Conservation (phyloP, 495 filamentous ascomycete species). For the Corynascus novoguineensis region DNA sequence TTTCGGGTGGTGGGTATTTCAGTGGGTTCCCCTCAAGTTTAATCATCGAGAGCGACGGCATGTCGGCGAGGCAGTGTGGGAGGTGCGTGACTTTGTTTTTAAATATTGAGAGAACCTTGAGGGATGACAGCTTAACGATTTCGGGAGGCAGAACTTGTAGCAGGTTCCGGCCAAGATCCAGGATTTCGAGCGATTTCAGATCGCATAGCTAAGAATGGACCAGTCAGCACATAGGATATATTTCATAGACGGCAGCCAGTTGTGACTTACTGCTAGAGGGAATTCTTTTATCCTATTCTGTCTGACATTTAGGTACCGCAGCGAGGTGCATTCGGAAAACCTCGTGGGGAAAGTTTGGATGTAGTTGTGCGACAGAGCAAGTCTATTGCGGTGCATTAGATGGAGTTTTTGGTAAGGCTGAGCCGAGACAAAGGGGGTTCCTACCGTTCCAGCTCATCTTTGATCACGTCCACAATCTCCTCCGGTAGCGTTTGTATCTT, state of each 20-base stretch:
- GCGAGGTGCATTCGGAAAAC: slow-evolving; percentile 77
- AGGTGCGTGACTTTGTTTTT: slow-evolving; percentile 81
- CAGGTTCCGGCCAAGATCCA: slow-evolving; percentile 85
- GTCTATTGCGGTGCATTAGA: slow-evolving; percentile 42
- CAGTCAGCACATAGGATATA: slow-evolving; percentile 12
- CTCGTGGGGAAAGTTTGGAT: slow-evolving; percentile 70
- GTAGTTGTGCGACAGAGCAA: slow-evolving; percentile 86
- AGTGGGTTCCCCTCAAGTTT: slow-evolving; percentile 86
- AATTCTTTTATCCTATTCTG: slow-evolving; percentile 85
- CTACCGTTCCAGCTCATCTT: slow-evolving; percentile 85
- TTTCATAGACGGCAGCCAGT: background rate
- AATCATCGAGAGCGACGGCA: slow-evolving; percentile 79
- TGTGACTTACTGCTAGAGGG: slow-evolving; percentile 63
- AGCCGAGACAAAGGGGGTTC: slow-evolving; percentile 7
- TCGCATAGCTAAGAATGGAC: slow-evolving; percentile 54
- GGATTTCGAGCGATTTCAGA: slow-evolving; percentile 79
- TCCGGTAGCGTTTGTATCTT: slow-evolving; percentile 76
- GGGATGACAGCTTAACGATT: slow-evolving; percentile 66
- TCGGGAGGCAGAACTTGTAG: slow-evolving; percentile 71
- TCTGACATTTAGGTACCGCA: slow-evolving; percentile 93
- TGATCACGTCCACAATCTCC: slow-evolving; percentile 86
- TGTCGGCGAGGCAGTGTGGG: slow-evolving; percentile 77
- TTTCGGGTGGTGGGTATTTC: slow-evolving; percentile 58
- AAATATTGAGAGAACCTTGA: slow-evolving; percentile 73
- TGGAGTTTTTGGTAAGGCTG: slow-evolving; percentile 4